These are phyloP conservation scores for Hysterium pulicare DNA, from an alignment of 2,329 filamentous ascomycete genomes.

Conservation along the genomic window DNA sequence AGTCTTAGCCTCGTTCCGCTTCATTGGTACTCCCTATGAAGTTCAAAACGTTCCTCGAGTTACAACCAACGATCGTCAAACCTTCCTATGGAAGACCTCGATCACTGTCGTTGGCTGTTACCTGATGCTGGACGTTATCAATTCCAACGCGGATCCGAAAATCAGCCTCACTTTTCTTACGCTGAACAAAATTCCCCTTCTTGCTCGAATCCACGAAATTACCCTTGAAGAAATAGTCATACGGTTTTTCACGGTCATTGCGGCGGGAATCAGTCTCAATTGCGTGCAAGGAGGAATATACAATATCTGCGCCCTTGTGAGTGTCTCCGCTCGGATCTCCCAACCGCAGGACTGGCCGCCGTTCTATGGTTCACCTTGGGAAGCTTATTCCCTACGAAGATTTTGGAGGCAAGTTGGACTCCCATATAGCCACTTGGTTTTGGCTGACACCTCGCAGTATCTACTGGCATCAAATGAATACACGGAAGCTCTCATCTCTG, in stretches of 20 bases:
- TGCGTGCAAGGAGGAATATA: constrained; percentile 13
- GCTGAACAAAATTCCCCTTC: constrained; percentile 6
- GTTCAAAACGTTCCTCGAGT: constrained; percentile 4
- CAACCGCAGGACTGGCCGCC: constrained; percentile 7
- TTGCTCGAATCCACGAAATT: constrained; percentile 7
- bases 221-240: constrained; percentile 9
- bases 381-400: constrained; percentile 7
- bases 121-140: constrained; percentile 7
- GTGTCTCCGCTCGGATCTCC: constrained; percentile 3
- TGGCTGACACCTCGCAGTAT: constrained; percentile 1
- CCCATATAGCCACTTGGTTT: not conserved
- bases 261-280: constrained; percentile 6
- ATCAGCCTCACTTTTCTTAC: constrained; percentile 6
- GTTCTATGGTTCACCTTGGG: constrained; percentile 7
- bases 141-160: constrained; percentile 3
- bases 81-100: constrained; percentile 3
- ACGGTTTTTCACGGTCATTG: constrained; percentile 8
- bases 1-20: constrained; percentile 5
- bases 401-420: constrained; percentile 11
- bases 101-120: constrained; percentile 5
- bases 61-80: not conserved
- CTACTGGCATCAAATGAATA: constrained; percentile 13
- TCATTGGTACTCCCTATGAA: constrained; percentile 9
- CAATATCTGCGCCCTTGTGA: constrained; percentile 5
- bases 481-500: constrained; percentile 9